phyloP scores from a whole-genome alignment of 2,329 filamentous ascomycete species.

The Botrytis squamosa region DNA sequence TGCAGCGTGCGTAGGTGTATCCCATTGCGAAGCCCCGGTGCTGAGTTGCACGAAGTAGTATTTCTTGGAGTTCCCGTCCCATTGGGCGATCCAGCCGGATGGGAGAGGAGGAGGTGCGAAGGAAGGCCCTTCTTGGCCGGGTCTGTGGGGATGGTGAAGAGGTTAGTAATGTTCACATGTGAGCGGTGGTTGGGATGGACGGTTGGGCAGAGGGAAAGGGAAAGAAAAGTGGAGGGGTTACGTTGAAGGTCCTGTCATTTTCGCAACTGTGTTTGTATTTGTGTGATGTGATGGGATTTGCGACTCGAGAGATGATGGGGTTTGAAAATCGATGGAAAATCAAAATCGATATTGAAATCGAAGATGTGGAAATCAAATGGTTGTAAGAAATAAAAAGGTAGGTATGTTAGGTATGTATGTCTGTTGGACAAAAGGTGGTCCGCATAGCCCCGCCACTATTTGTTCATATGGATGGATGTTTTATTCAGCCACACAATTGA shows the following conservation, averaged over 20 bases:
- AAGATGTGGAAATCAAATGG: neutral
- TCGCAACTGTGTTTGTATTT: neutral
- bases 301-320: neutral
- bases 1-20: slow-evolving; percentile 64
- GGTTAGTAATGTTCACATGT: slow-evolving; percentile 20
- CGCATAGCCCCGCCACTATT: slow-evolving; percentile 11
- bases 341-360: neutral
- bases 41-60: slow-evolving; percentile 73
- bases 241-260: slow-evolving; percentile 38
- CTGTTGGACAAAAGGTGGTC: slow-evolving; percentile 11
- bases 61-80: slow-evolving; percentile 62
- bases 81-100: slow-evolving; percentile 68
- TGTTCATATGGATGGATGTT: neutral
- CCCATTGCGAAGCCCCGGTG: slow-evolving; percentile 71
- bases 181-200: neutral
- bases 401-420: neutral
- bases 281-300: neutral
- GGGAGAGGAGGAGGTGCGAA: slow-evolving; percentile 56
- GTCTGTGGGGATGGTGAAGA: slow-evolving; percentile 26
- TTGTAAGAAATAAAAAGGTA: neutral
- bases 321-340: neutral
- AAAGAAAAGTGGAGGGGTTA: slow-evolving; percentile 22
- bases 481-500: slow-evolving; percentile 8
- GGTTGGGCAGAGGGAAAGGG: neutral
- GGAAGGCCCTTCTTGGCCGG: slow-evolving; percentile 40